Evolutionary conservation across 2,329 filamentous ascomycete genomes (phyloP), one percentile per base, ranked within the genome.

Genomic region (Sporothrix luriei): DNA sequence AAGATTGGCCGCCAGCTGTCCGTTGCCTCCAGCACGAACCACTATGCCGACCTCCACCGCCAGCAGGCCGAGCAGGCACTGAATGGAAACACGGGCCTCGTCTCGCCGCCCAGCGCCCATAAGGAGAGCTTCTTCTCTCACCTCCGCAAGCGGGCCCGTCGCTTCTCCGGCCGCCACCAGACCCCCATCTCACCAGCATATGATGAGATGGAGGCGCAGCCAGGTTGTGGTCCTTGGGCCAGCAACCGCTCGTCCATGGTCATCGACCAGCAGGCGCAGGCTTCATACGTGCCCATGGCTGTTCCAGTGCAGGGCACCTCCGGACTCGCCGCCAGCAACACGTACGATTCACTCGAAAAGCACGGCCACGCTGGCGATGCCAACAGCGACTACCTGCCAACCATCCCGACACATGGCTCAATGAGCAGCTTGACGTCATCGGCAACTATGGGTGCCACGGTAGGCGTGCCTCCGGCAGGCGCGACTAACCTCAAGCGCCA

Each of bases 111-210:
- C 0, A 90, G 86, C 75, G 91, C 87, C 21, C 91, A 93, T 69
- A 96, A 96, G 77, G 95, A 99, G 79, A 93, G 95, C 79, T 99
- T 99, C 83, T 99, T 99, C 81, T 98, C 95, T 0, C 95, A 99
- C 78, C 85, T 99, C 9, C 88, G 95, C 69, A 99, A 99, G 80
- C 90, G 94, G 66, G 95, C 96, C 38, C 88, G 95, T 74, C 87
- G 95, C 74, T 90, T 99, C 71, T 99, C 95, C 33, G 95, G 95
- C 61, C 90, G 94, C 70, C 93, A 97, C 77, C 92, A 94, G 77
- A 90, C 89, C 16, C 90, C 92, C 9, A 88, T 91, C 70, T 92
- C 93, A 21, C 91, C 93, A 10, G 88, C 86, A 55, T 89, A 90
- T 69, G 94, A 97, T 74, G 94, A 98, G 76, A 83, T 97, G 68